Evolutionary conservation across 805 yeast genomes (phyloP).

Genomic region (Kodamaea jinghongensis): DNA sequence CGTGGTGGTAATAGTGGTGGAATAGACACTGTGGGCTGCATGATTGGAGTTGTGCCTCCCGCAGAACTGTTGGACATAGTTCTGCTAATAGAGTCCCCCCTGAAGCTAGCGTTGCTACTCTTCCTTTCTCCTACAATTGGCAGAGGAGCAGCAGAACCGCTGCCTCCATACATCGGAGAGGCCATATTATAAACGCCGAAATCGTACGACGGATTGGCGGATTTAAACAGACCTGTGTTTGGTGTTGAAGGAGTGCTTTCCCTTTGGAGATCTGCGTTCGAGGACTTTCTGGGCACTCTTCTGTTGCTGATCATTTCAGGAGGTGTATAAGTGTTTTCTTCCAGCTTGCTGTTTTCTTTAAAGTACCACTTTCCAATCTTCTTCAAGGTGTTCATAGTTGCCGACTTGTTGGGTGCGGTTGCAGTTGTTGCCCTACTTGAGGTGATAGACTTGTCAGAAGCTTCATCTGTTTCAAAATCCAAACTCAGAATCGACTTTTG

Average conservation of each 20-base stretch:
- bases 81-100: background rate
- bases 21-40: too few relatives aligned
- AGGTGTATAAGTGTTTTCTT: constrained; percentile 33
- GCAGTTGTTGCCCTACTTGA: background rate
- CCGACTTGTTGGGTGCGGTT: constrained; percentile 5
- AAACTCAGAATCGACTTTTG: constrained; percentile 9
- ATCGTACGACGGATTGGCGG: constrained; percentile 19
- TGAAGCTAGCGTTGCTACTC: background rate
- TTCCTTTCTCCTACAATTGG: background rate
- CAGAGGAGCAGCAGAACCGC: background rate
- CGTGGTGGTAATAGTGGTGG: too few relatives aligned
- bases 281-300: constrained; percentile 33
- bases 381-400: constrained; percentile 40
- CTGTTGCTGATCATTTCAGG: constrained; percentile 71
- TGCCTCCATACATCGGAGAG: background rate
- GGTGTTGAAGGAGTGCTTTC: constrained; percentile 1
- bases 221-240: background rate
- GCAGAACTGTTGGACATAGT: too few relatives aligned
- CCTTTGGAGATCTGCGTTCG: constrained; percentile 7
- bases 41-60: too few relatives aligned
- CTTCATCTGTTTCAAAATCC: constrained; percentile 5
- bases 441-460: background rate
- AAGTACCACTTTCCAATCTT: constrained; percentile 72
- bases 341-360: constrained; percentile 35
- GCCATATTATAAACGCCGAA: constrained; percentile 16